Evolutionary conservation across 768 basidiomycete genomes (phyloP).

Genomic region (Lactarius psammicola): DNA sequence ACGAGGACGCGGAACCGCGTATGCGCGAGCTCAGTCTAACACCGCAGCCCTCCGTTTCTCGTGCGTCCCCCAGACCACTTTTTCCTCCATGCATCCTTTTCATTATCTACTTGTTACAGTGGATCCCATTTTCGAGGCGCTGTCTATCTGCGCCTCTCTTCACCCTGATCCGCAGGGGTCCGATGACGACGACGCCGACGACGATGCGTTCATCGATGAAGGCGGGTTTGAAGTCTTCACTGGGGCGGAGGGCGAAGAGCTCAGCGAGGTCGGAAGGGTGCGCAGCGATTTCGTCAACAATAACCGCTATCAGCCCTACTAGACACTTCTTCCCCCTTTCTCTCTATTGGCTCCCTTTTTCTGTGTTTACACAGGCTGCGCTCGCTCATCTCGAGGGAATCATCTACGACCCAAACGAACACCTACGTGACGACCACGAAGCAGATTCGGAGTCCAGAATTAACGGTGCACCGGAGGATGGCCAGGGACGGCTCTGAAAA

Average conservation of each 20-base stretch:
- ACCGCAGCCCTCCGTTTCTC: constrained; percentile 53
- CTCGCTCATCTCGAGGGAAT: constrained; percentile 82
- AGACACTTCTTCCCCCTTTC: too few relatives aligned
- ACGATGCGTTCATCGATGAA: constrained; percentile 56
- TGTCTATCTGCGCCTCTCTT: constrained; percentile 80
- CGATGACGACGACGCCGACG: constrained; percentile 41
- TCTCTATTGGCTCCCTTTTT: constrained; percentile 29
- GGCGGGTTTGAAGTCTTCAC: constrained; percentile 49
- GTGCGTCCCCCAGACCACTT: too few relatives aligned
- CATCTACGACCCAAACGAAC: constrained; percentile 54
- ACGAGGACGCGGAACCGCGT: constrained; percentile 43
- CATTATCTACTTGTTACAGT: constrained; percentile 45
- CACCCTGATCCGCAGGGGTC: constrained; percentile 67
- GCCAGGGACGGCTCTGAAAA: constrained; percentile 21
- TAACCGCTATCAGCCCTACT: constrained; percentile 83
- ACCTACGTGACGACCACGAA: constrained; percentile 17
- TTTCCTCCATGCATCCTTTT: constrained; percentile 6
- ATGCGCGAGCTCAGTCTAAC: constrained; percentile 83
- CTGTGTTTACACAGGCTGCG: constrained; percentile 56
- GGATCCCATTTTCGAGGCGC: constrained; percentile 81
- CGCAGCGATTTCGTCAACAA: constrained; percentile 83
- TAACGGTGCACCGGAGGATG: constrained; percentile 26
- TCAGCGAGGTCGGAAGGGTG: constrained; percentile 89
- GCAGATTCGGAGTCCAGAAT: constrained; percentile 13
- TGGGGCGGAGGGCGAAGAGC: constrained; percentile 65